These are phyloP conservation scores for Vigna mungo DNA, from an alignment of 306 rosid species.

Conservation along the genomic window DNA sequence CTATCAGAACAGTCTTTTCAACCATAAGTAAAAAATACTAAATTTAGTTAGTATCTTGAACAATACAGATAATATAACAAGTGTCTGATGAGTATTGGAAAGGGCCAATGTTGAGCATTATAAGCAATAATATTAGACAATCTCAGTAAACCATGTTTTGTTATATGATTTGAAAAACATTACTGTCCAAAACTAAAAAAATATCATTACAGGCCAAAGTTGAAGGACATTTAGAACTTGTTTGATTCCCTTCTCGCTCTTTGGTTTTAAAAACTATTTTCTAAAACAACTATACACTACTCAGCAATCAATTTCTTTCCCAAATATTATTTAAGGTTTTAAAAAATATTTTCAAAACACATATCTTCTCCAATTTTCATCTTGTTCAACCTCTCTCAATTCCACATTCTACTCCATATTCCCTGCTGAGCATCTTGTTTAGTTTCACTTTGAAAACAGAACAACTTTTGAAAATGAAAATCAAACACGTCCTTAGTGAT, in stretches of 20 bases:
- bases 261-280: constrained; percentile 5
- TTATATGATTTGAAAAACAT: background rate
- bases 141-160: constrained; percentile 1
- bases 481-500: background rate
- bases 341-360: background rate
- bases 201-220: background rate
- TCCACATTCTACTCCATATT: background rate
- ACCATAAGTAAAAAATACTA: constrained; percentile 37
- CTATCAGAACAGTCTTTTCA: constrained; percentile 72
- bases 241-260: background rate
- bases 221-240: background rate
- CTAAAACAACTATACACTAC: background rate
- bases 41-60: constrained; percentile 35
- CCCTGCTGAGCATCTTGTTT: background rate
- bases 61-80: constrained; percentile 16
- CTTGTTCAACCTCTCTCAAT: background rate
- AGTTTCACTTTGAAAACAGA: background rate
- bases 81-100: background rate
- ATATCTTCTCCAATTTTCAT: background rate
- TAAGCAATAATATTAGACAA: constrained; percentile 5
- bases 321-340: background rate
- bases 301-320: background rate
- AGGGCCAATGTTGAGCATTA: constrained; percentile 27
- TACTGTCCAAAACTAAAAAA: background rate
- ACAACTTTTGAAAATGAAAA: background rate